These are phyloP conservation scores for Dentipellis fragilis DNA, from an alignment of 768 basidiomycete species.

Conservation along the genomic window DNA sequence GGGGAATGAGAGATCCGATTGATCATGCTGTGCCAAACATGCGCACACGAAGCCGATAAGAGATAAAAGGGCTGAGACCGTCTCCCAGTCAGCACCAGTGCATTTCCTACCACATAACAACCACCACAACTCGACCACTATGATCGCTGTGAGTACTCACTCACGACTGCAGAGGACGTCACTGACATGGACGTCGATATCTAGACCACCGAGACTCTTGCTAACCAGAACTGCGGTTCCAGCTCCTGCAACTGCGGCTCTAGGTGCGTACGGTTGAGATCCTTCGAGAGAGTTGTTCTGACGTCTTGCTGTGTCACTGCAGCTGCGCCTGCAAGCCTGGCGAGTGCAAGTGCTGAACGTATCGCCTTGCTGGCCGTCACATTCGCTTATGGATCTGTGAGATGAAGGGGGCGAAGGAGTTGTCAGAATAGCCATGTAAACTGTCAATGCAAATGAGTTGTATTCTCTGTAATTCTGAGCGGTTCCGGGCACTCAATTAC, in stretches of 20 bases:
- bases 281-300: not conserved
- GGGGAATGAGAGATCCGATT: too few relatives aligned
- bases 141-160: not conserved
- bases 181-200: not conserved
- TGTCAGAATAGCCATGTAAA: too few relatives aligned
- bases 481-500: too few relatives aligned
- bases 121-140: not conserved
- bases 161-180: not conserved
- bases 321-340: not conserved
- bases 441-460: too few relatives aligned
- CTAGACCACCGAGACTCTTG: not conserved
- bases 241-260: not conserved
- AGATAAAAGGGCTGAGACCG: not conserved
- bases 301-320: not conserved
- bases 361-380: not conserved
- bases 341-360: not conserved
- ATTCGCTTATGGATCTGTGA: not conserved
- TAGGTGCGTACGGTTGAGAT: not conserved
- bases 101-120: not conserved
- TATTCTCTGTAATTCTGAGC: too few relatives aligned
- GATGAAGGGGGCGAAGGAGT: not conserved
- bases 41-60: not conserved
- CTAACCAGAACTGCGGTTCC: not conserved
- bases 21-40: not conserved
- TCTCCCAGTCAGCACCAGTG: not conserved